These are phyloP conservation scores for Yamadazyma kanchanaburiensis DNA, from an alignment of 1,139 yeast species.

Conservation along the genomic window DNA sequence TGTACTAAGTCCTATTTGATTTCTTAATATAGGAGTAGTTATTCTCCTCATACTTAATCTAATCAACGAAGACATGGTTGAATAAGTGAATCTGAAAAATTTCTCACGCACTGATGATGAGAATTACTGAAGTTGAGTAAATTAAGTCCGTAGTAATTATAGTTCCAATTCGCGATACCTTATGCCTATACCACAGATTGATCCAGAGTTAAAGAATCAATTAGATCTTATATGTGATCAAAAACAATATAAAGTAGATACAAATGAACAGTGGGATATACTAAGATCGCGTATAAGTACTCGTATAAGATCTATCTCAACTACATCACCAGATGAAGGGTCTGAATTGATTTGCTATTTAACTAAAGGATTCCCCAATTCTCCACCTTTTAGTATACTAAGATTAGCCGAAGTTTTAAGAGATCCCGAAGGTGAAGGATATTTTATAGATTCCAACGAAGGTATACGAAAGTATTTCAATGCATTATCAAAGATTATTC, in stretches of 20 bases:
- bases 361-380: constrained; percentile 17
- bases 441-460: constrained; percentile 24
- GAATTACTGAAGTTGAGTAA: too few species aligned
- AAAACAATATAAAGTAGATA: background rate
- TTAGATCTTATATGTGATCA: background rate
- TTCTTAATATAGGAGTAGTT: too few species aligned
- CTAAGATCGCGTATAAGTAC: background rate
- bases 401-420: constrained; percentile 53
- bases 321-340: background rate
- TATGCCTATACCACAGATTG: too few species aligned
- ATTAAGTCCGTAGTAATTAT: too few species aligned
- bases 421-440: constrained; percentile 33
- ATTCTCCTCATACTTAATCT: too few species aligned
- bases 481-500: constrained; percentile 23
- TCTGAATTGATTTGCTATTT: too few species aligned
- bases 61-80: too few species aligned
- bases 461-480: constrained; percentile 28
- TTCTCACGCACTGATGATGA: too few species aligned
- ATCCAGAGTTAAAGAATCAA: background rate
- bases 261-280: background rate
- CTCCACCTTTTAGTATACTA: constrained; percentile 59
- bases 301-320: background rate
- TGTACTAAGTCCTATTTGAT: too few species aligned
- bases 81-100: too few species aligned
- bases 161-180: too few species aligned